Evolutionary conservation across 78 protist genomes (phyloP), one percentile per base, ranked within the genome.

Genomic region (Capsaspora owczarzaki): DNA sequence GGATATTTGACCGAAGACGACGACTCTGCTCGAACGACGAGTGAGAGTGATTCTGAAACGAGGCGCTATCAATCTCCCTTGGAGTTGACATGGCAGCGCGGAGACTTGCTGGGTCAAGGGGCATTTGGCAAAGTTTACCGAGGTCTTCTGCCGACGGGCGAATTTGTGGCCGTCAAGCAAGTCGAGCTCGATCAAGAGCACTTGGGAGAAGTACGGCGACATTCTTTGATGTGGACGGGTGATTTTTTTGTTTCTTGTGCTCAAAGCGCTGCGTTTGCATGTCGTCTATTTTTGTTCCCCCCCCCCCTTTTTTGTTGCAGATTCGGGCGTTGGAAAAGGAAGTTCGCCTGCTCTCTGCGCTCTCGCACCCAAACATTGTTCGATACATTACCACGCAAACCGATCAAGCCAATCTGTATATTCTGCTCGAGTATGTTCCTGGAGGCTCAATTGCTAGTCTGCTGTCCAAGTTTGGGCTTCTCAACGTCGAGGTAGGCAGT

Each of bases 371-470:
- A 25, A 61, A 83, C 71, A 79, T 83, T 40, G 82, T 83, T 20
- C 71, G n/a, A 23, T 83, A 83, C 61, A 23, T 77, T 23, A 82
- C 83, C 33, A 37, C 63, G 42, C 76, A 69, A 46, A n/a, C 60
- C 47, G 82, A 56, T 27, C 49, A 83, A 2, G 46, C 2, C 49
- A 1, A 41, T 0, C 61, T 29, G n/a, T 12, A 68, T 37, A 83
- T 80, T 56, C 22, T 79, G n/a, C 56, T 83, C 31, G 82, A 80
- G 60, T 80, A 83, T 53, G 8, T 5, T 3, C 33, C 80, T 16
- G 82, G 82, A 40, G 86, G 86, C 12, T 63, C 75, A 10, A 46
- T 86, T 37, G 66, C 61, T 5, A 2, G 51, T 5, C 85, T 86
- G 6, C 51, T 85, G 35, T 8, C 37, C 8, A 38, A 46, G 60